A percentile compares a stretch with the other conserved stretches of the same genome.
Evolutionary conservation across 2,329 filamentous ascomycete species (phyloP).

Genomic region (Pestalotiopsis sp.): DNA sequence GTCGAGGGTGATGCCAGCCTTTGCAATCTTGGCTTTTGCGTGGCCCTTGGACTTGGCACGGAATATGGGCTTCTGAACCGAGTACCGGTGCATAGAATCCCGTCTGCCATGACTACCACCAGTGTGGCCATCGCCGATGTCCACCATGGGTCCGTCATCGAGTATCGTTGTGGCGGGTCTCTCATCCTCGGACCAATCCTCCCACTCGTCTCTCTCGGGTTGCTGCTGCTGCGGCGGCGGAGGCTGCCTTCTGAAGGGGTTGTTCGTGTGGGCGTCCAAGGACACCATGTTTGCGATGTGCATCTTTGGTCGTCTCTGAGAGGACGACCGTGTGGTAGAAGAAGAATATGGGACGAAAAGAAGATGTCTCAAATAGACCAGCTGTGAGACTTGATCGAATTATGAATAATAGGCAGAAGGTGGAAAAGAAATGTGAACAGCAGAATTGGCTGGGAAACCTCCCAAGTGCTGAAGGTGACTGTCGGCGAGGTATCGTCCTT

Average conservation of each 20-base stretch:
- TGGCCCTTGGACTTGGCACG: constrained; percentile 14
- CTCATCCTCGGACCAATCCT: constrained; percentile 31
- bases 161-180: not conserved
- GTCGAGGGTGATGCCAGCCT: constrained; percentile 67
- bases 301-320: not conserved
- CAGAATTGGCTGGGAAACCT: not conserved
- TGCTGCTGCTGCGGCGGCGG: constrained; percentile 9
- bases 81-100: constrained; percentile 28
- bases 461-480: not conserved
- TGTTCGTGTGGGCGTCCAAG: constrained; percentile 19
- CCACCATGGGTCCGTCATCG: constrained; percentile 1
- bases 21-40: constrained; percentile 51
- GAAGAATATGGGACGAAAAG: constrained; percentile 8
- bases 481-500: not conserved
- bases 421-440: not conserved
- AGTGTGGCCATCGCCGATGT: constrained; percentile 14
- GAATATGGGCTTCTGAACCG: constrained; percentile 28
- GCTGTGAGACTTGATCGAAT: constrained; percentile 22
- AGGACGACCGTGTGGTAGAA: not conserved
- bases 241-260: constrained; percentile 19
- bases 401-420: constrained; percentile 9
- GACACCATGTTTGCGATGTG: constrained; percentile 23
- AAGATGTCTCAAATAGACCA: constrained; percentile 21
- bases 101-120: constrained; percentile 17
- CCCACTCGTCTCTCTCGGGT: constrained; percentile 28